A percentile compares a stretch with the other conserved stretches of the same genome.
Evolutionary conservation across 306 rosid genomes (phyloP).

Genomic region (Sechiopsis laciniata): DNA sequence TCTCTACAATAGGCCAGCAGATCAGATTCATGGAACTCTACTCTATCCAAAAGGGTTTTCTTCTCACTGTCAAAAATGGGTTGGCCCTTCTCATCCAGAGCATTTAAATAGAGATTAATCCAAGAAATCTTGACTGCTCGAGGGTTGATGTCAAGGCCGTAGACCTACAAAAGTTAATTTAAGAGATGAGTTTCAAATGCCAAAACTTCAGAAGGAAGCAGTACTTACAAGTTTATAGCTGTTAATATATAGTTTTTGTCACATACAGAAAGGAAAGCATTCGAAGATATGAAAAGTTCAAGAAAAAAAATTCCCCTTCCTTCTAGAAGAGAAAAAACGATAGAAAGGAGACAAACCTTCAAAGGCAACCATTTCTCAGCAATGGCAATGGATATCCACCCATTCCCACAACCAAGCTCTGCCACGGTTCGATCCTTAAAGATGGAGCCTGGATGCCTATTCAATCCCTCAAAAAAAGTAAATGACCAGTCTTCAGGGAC

Average conservation of each 20-base stretch:
- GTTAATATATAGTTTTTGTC: neutral
- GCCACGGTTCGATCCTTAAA: constrained; percentile 73
- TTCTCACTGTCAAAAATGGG: constrained; percentile 68
- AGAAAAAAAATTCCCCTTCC: neutral
- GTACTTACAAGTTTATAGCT: too few relatives aligned
- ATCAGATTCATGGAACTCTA: constrained; percentile 93
- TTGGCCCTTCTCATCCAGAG: constrained; percentile 76
- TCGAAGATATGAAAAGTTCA: neutral
- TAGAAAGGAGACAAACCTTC: constrained; percentile 40
- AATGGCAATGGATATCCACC: constrained; percentile 96
- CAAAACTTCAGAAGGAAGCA: too few relatives aligned
- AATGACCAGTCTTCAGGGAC: constrained; percentile 96
- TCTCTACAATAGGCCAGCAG: constrained; percentile 73
- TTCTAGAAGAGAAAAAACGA: neutral
- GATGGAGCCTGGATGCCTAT: constrained; percentile 71
- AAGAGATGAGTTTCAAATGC: neutral
- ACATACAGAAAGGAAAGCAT: neutral
- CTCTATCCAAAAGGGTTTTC: constrained; percentile 83
- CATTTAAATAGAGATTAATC: constrained; percentile 85
- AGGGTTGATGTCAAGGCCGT: constrained; percentile 94
- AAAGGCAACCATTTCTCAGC: constrained; percentile 91
- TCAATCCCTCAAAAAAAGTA: constrained; percentile 86
- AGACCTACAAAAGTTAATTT: constrained; percentile 48
- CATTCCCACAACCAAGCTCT: constrained; percentile 98
- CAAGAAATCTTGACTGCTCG: constrained; percentile 81